A percentile compares a stretch with the other conserved stretches of the same genome.
Evolutionary conservation across 208 protist genomes (phyloP).

Genomic region (Wallacemonas rigidus): DNA sequence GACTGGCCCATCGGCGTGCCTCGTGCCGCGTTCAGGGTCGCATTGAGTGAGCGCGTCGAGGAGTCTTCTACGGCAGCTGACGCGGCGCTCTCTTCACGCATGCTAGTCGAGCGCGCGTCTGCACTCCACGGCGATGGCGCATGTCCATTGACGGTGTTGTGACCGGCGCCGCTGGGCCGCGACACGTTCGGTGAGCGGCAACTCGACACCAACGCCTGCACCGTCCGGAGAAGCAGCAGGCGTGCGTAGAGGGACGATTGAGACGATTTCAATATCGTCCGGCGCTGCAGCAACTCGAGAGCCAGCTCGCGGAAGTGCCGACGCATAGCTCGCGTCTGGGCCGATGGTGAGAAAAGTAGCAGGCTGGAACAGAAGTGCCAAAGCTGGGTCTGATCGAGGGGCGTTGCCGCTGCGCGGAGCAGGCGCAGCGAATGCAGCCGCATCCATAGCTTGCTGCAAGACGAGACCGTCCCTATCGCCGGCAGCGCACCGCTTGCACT

Average conservation of each 20-base stretch:
- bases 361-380: constrained; percentile 24
- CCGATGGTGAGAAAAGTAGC: constrained; percentile 6
- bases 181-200: background rate
- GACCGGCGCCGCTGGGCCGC: background rate
- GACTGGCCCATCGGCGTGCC: background rate
- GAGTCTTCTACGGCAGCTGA: background rate
- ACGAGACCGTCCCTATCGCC: background rate
- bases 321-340: constrained; percentile 24
- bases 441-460: constrained; percentile 46
- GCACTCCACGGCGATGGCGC: no score
- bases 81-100: no score
- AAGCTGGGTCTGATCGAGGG: constrained; percentile 30
- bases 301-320: constrained; percentile 34
- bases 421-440: constrained; percentile 44
- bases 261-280: constrained; percentile 36
- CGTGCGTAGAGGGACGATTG: constrained; percentile 63
- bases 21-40: background rate
- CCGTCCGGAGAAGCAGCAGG: constrained; percentile 60
- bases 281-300: constrained; percentile 25
- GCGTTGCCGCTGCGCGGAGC: constrained; percentile 30
- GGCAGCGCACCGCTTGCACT: background rate
- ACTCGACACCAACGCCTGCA: constrained; percentile 43
- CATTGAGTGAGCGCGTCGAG: background rate
- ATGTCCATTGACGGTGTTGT: background rate
- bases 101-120: no score